Evolutionary conservation across 2,329 filamentous ascomycete genomes (phyloP), one percentile per base, ranked within the genome.

Genomic region (Colletotrichum incanum): DNA sequence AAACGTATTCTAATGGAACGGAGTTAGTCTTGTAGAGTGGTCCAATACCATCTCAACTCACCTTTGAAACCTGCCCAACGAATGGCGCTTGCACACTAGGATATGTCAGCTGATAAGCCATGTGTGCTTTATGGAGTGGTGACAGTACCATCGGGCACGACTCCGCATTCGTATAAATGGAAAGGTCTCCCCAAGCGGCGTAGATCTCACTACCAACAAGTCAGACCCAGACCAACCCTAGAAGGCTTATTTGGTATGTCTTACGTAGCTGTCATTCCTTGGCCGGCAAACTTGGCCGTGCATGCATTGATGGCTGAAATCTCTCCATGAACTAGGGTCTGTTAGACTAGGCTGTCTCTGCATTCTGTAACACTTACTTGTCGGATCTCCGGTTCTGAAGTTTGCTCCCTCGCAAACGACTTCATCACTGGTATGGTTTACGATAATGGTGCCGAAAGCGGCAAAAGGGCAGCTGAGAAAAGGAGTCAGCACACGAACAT

Each of bases 81-180:
- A 70, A 90, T 88, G 0, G 87, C 88, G 6, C 86, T 84, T 1
- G 88, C 87, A 74, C 88, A 90, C 64, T 71, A 12, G 2, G n/a
- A 11, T 2, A n/a, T n/a, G n/a, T 69, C 16, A 59, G 67, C 43
- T 5, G 26, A 9, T 3, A 20, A 28, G 8, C 9, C 34, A 12
- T 23, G 11, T n/a, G 7, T 16, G 49, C 11, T 31, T 5, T 12
- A 2, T 23, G 18, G 18, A 1, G 1, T 8, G 9, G 16, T 1
- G 4, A 6, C 5, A 16, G 9, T 34, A 71, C 67, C 85, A 90
- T 90, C 4, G 87, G 85, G 76, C 88, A 90, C 60, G 84, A 86
- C 76, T 90, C 88, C 0, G 85, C 88, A 76, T 88, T 90, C 18
- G 88, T 90, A 77, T 90, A 90, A 3, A 90, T 78, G 4, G 84